A percentile compares a stretch with the other conserved stretches of the same genome.
These are phyloP conservation scores for Nemania sp. DNA, from an alignment of 2,329 filamentous ascomycete species.

Conservation along the genomic window DNA sequence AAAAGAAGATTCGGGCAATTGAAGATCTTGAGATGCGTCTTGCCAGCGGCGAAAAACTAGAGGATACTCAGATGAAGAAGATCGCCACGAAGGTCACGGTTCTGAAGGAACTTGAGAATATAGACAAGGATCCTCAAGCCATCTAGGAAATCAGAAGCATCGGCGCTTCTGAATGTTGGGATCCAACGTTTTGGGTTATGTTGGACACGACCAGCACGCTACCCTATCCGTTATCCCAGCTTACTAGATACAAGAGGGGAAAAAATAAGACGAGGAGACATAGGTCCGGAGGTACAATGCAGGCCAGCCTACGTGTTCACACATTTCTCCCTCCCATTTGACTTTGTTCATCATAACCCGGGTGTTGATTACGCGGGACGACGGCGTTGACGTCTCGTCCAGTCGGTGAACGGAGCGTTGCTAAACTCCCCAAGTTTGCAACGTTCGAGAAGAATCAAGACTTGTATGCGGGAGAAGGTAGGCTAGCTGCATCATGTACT, in stretches of 20 bases:
- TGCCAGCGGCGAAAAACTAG: conserved; percentile 91
- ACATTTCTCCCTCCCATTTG: not conserved
- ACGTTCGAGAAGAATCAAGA: too few relatives aligned
- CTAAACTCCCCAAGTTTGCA: too few relatives aligned
- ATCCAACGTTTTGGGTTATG: not conserved
- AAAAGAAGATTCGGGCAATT: conserved; percentile 98
- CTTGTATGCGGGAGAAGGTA: too few relatives aligned
- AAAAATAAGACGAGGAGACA: not conserved
- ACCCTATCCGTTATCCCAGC: not conserved
- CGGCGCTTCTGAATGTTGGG: not conserved
- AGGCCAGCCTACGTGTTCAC: not conserved
- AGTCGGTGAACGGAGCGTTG: too few relatives aligned
- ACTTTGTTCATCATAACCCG: too few relatives aligned
- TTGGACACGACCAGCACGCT: conserved; percentile 20
- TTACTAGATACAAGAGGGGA: not conserved
- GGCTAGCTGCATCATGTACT: too few relatives aligned
- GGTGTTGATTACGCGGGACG: too few relatives aligned
- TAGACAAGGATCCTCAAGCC: conserved; percentile 49
- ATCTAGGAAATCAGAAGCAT: not conserved
- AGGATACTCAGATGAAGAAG: conserved; percentile 98
- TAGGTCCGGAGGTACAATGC: not conserved
- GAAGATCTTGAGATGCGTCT: conserved; percentile 98
- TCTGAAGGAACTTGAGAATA: conserved; percentile 75
- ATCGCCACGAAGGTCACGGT: conserved; percentile 87
- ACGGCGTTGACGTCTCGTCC: too few relatives aligned